These are phyloP conservation scores for Juglanconis sp. DNA, from an alignment of 2,329 filamentous ascomycete genomes.

Conservation along the genomic window DNA sequence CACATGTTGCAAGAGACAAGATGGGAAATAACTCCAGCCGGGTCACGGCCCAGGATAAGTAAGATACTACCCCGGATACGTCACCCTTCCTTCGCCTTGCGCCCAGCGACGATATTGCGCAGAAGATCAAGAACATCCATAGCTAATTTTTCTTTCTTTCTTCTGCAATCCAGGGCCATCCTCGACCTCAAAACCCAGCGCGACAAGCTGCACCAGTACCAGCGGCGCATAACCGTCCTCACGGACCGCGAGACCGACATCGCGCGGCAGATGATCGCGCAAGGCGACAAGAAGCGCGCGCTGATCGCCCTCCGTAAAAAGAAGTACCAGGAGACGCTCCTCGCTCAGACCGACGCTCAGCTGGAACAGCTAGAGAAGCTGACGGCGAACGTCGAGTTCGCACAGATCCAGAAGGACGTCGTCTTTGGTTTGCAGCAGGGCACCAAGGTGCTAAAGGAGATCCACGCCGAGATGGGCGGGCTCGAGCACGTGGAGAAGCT, in stretches of 20 bases:
- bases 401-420: conserved; percentile 94
- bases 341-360: conserved; percentile 86
- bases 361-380: conserved; percentile 91
- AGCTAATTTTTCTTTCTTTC: neutral
- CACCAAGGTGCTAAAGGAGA: conserved; percentile 82
- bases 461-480: conserved; percentile 93
- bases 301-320: conserved; percentile 87
- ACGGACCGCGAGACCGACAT: conserved; percentile 85
- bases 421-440: conserved; percentile 90
- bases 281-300: conserved; percentile 76
- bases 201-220: conserved; percentile 95
- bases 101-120: neutral
- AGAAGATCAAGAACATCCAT: neutral
- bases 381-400: conserved; percentile 88
- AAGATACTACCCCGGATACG: conserved; percentile 27
- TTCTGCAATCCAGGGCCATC: conserved; percentile 67
- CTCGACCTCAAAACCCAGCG: conserved; percentile 97
- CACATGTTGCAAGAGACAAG: conserved; percentile 14
- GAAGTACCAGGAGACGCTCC: conserved; percentile 91
- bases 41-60: conserved; percentile 81
- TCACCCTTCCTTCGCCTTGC: neutral
- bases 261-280: conserved; percentile 75
- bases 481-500: conserved; percentile 92
- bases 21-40: conserved; percentile 58
- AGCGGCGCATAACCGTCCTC: conserved; percentile 80